Base-by-base conservation (phyloP, 495 filamentous ascomycete species). In the Trichoderma reesei region DNA sequence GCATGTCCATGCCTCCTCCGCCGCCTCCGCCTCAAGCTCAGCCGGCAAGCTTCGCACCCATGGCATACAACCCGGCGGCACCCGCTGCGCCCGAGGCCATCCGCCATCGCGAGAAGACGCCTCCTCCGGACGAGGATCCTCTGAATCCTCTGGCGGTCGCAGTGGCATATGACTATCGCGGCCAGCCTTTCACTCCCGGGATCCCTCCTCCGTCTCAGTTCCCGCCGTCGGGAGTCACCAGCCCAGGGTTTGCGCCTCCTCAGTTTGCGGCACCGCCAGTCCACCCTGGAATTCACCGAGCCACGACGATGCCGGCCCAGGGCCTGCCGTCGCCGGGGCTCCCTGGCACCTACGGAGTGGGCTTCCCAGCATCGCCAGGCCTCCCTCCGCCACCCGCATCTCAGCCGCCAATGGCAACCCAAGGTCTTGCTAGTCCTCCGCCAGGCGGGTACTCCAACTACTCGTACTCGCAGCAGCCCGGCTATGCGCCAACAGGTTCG, bases 11-110 rank as follows among this genome's bases (percentile, higher is more conserved):
- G 14, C 72, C 63, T 78, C 74, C 42, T 70, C 74, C 61, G 74
- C 76, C 0, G 72, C 68, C 41, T 66, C 72, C 46, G 60, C 71
- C 37, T 66, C 26, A 26, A 26, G 41, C 66, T 44, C 74, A 82
- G 14, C 74, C 79, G 20, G 76, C 77, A 60, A 78, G 69, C 59
- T 86, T 83, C 61, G 79, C 81, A n/a, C 89, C 90, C n/a, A 82
- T 94, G 62, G 84, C 90, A 2, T 96, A 96, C 68, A 96, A 96
- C 73, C 92, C 92, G 1, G 91, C 92, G 0, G 91, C 92, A 1
- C 92, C 92, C 11, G 79, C 92, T 3, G 90, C 90, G 1, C 89
- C 92, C 3, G 92, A 96, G 70, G 85, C 85, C 14, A 88, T 95
- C 68, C 81, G 85, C 62, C 84, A 92, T 68, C 85, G 92, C 59